Evolutionary conservation across 164 flowering plant species (phyloP), one percentile per base, ranked within the genome.

Genomic region (Protea cynaroides): DNA sequence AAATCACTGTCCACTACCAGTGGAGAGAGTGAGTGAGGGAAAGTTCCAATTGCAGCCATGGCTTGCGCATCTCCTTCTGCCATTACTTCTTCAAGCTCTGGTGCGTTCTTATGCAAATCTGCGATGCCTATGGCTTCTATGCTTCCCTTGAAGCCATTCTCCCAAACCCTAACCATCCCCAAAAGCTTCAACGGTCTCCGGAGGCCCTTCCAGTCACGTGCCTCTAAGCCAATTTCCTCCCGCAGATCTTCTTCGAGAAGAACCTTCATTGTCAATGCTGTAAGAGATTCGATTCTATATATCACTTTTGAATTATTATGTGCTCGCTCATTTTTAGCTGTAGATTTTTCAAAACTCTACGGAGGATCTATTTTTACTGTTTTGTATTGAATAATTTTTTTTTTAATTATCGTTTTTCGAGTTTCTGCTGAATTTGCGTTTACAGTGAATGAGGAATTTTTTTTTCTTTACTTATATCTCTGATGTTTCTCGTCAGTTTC

Each of bases 191-290:
- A 59, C 24, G 84, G 81, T 23, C 80, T 75, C 59, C 72, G 82
- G 58, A 75, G 65, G 7, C 63, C 82, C 58, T 56, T 76, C 69
- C 73, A 44, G 7, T 56, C 80, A 49, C 76, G 70, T 19, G 44
- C 69, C 21, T 43, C 80, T 65, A 75, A 69, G 10, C 61, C 85
- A 2, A 17, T 73, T 65, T 69, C 82, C 63, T 22, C 72, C 19
- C 77, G 76, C 63, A 24, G 69, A 7, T 63, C 81, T 56, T 63
- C 62, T 60, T 65, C 84, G 37, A 49, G 79, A 4, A 77, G 80
- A 64, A 70, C 75, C 77, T 80, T 86, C 69, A 72, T 65, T 15
- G 86, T 83, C 51, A 79, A 78, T 17, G 93, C 97, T 71, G 97
- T 88, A 74, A 79, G 88, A 71, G n/a, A 22, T 55, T 59, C 9